Percentiles rank a stretch among this genome's conserved stretches.
Evolutionary conservation across 345 rosid genomes (phyloP).

Genomic region (Rhodomyrtus tomentosa): DNA sequence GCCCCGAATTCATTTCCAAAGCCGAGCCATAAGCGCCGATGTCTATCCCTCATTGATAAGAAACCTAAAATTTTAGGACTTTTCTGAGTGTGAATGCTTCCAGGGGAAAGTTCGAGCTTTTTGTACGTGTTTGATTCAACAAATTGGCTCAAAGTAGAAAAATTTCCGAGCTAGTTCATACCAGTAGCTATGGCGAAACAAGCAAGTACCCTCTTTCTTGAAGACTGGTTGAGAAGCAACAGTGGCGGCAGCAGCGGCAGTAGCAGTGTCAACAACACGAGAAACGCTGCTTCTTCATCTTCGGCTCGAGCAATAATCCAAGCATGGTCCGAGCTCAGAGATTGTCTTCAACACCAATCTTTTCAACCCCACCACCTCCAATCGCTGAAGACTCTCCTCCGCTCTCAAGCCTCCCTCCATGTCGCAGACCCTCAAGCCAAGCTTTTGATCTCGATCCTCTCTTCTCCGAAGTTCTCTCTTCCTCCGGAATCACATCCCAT

Average conservation of each 20-base stretch:
- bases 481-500: conserved; percentile 49
- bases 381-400: conserved; percentile 49
- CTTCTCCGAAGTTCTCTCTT: conserved; percentile 27
- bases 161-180: neutral
- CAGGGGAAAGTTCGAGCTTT: neutral
- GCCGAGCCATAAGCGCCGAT: too few species aligned
- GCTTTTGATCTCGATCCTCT: conserved; percentile 60
- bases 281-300: conserved; percentile 14
- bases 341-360: conserved; percentile 35
- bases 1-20: too few species aligned
- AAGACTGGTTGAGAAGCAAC: conserved; percentile 58
- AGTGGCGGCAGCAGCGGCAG: conserved; percentile 12
- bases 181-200: conserved; percentile 45
- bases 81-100: neutral
- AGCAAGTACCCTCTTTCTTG: conserved; percentile 43
- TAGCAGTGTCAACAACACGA: neutral
- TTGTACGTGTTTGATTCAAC: neutral
- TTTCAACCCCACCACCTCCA: conserved; percentile 47
- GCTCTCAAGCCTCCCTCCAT: conserved; percentile 58
- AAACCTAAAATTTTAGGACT: neutral
- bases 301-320: conserved; percentile 79
- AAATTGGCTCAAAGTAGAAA: neutral
- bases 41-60: too few species aligned
- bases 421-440: conserved; percentile 94
- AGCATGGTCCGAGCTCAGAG: conserved; percentile 88